Conservation (phyloP, 164 flowering plant genomes). For the Dillenia suffruticosa region DNA sequence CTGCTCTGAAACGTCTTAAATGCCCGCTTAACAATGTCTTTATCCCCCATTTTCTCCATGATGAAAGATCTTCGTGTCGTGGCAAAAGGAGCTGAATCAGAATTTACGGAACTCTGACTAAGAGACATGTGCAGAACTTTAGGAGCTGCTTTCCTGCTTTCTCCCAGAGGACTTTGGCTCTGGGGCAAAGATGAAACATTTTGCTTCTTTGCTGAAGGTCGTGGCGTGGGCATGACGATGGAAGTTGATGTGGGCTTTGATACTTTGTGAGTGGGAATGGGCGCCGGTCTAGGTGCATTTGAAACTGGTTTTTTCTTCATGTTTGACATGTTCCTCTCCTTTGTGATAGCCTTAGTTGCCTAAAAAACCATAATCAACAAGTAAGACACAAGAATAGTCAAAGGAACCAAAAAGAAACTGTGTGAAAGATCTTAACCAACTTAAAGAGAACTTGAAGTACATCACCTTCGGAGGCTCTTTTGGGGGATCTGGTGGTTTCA, state of each 20-base stretch:
- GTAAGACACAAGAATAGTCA: background rate
- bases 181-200: conserved; percentile 21
- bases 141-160: conserved; percentile 35
- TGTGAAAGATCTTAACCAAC: background rate
- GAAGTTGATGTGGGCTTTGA: conserved; percentile 28
- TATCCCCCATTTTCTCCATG: conserved; percentile 92
- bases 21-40: conserved; percentile 83
- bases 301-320: conserved; percentile 33
- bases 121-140: conserved; percentile 56
- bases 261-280: conserved; percentile 19
- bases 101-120: conserved; percentile 31
- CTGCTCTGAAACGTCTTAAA: conserved; percentile 71
- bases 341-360: conserved; percentile 25
- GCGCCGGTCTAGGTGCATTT: conserved; percentile 22
- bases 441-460: background rate
- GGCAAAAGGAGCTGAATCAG: conserved; percentile 28
- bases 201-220: conserved; percentile 29
- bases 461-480: conserved; percentile 48
- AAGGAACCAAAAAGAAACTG: conserved; percentile 1
- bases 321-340: conserved; percentile 23
- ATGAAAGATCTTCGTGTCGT: conserved; percentile 54
- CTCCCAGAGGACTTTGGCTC: conserved; percentile 21
- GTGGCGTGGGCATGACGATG: conserved; percentile 15
- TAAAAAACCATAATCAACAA: conserved; percentile 12
- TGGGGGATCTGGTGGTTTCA: conserved; percentile 21